These are phyloP conservation scores for Hymenoscyphus salicellus DNA, from an alignment of 2,329 filamentous ascomycete species.

Conservation along the genomic window DNA sequence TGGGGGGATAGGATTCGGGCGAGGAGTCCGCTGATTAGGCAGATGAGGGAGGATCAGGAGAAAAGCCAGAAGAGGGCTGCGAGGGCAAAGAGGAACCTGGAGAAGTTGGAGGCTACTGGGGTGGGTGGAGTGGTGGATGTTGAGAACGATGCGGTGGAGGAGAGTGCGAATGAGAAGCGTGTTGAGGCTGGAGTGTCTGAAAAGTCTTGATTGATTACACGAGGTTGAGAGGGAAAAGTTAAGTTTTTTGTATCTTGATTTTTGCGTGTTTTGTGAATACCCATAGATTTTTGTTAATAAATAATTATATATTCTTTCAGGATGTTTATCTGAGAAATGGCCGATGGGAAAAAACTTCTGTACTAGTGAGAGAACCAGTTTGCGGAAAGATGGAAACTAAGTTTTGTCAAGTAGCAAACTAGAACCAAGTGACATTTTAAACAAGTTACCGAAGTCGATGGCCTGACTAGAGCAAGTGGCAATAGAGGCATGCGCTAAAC, in stretches of 20 bases:
- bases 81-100: constrained; percentile 17
- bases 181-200: constrained; percentile 5
- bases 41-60: constrained; percentile 37
- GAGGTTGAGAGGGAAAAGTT: not conserved
- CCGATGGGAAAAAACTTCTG: not conserved
- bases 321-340: not conserved
- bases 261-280: not conserved
- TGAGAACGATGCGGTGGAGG: constrained; percentile 12
- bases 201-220: not conserved
- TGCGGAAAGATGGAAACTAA: no score
- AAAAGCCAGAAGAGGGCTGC: constrained; percentile 27
- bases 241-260: not conserved
- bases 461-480: not conserved
- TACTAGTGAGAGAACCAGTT: no score
- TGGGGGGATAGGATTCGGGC: constrained; percentile 54
- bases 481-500: not conserved
- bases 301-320: not conserved
- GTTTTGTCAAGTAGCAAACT: no score
- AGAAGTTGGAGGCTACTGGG: constrained; percentile 13
- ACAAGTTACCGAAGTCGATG: not conserved
- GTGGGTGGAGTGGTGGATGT: constrained; percentile 11
- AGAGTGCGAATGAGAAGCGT: not conserved
- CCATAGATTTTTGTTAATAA: not conserved
- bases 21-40: constrained; percentile 45
- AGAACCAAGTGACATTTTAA: no score